These are phyloP conservation scores for Asterophora parasitica DNA, from an alignment of 768 basidiomycete genomes.

Conservation along the genomic window DNA sequence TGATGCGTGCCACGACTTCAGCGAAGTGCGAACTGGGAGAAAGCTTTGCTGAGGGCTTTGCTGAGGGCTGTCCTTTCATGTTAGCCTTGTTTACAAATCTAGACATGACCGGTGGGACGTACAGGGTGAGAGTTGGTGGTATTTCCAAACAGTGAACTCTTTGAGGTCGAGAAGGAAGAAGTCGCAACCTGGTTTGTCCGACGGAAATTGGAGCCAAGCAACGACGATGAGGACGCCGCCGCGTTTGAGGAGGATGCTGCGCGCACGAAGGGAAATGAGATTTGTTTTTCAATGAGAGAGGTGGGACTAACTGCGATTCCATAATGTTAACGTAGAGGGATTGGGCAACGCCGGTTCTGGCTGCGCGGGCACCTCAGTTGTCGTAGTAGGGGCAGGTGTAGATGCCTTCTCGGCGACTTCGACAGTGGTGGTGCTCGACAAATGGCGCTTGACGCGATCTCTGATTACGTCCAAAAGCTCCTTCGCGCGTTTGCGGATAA, in stretches of 20 bases:
- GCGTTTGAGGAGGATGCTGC: constrained; percentile 1
- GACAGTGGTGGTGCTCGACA: constrained; percentile 10
- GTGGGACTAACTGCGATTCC: constrained; percentile 24
- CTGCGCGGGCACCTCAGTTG: constrained; percentile 10
- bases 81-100: background rate
- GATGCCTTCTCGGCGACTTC: background rate
- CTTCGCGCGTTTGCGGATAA: constrained; percentile 55
- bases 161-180: constrained; percentile 27
- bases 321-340: constrained; percentile 17
- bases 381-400: background rate
- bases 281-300: background rate
- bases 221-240: constrained; percentile 18
- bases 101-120: background rate
- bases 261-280: constrained; percentile 4
- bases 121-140: constrained; percentile 12
- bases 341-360: constrained; percentile 6
- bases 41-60: constrained; percentile 7
- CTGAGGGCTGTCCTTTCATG: background rate
- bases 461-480: constrained; percentile 65
- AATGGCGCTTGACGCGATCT: constrained; percentile 36
- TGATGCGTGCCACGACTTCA: constrained; percentile 60
- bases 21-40: constrained; percentile 37
- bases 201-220: constrained; percentile 23
- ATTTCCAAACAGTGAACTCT: constrained; percentile 45
- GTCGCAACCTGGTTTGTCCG: background rate